Base-by-base conservation (phyloP, 2,329 filamentous ascomycete genomes). In the Biscogniauxia sp. region DNA sequence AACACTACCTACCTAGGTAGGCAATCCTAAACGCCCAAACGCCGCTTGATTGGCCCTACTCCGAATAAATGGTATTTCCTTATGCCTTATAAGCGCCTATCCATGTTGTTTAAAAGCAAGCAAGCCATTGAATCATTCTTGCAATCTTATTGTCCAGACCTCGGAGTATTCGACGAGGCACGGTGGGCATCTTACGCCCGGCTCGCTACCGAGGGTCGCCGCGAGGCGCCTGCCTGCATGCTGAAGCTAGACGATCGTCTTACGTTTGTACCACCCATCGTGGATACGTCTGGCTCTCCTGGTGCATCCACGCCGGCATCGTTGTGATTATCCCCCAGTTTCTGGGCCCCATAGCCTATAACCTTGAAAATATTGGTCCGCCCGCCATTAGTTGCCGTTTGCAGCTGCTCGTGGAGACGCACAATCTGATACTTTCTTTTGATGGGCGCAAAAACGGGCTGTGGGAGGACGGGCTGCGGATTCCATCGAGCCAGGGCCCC, bases 391-490 rank as follows among this genome's bases (percentile, higher is more conserved):
- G 87, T 88, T 5, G 87, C 87, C 67, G 85, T 84, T 63, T 87
- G 82, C 5, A 90, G 75, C 73, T 90, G 87, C 68, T 90, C 86
- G 59, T 85, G 83, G 13, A 90, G 79, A 20, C 87, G 81, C 11
- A 85, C 80, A 8, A 87, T 80, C 64, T 88, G 83, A 64, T 89
- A 89, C 61, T 86, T 83, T 11, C 85, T 80, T 68, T 83, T 84
- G 61, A 89, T 87, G 3, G 87, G 86, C 5, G 80, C 77, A 65
- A 88, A 84, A 1, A 85, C 73, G 3, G 79, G 84, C 71, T 91
- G 87, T 7, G 88, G 86, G 26, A 92, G 84, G 4, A 96, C 78
- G 0, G 94, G 93, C 64, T 89, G 87, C 0, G 94, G 93, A 51
- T 87, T 88, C 78, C 91, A 92, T 57, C 87, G 86, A 23, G 87